phyloP scores from a whole-genome alignment of 352 stramenopile species.

The Phytophthora chlamydospora region DNA sequence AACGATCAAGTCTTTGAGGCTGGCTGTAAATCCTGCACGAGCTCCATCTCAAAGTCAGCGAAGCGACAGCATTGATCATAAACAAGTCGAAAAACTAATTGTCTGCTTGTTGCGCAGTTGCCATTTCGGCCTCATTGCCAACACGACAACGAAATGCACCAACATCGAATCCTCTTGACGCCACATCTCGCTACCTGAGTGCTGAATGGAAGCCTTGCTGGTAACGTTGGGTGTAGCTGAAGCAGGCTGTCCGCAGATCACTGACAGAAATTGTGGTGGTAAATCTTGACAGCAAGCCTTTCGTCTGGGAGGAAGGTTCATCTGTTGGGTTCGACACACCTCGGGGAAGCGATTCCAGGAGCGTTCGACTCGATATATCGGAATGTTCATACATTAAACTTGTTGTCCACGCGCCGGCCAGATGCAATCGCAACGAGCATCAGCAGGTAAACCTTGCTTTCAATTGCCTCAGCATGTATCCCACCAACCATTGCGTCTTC shows the following conservation, averaged over 20 bases:
- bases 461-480: background rate
- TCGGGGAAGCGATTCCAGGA: conserved; percentile 9
- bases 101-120: conserved; percentile 8
- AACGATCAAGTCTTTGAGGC: conserved; percentile 17
- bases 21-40: conserved; percentile 5
- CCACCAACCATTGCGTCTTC: background rate
- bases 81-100: background rate
- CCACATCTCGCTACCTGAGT: conserved; percentile 43
- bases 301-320: conserved; percentile 10
- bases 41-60: conserved; percentile 29
- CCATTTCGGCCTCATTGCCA: conserved; percentile 26
- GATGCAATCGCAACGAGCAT: conserved; percentile 4
- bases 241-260: too few relatives aligned
- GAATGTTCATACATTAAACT: conserved; percentile 45
- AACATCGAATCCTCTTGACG: conserved; percentile 14
- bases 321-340: conserved; percentile 1
- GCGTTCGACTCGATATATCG: conserved; percentile 17
- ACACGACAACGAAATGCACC: background rate
- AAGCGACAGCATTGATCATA: background rate
- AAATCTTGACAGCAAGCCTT: conserved; percentile 10
- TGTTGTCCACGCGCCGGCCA: conserved; percentile 22
- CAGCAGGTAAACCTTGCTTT: conserved; percentile 26
- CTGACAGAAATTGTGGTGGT: too few relatives aligned
- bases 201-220: conserved; percentile 31
- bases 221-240: conserved; percentile 12